These are phyloP conservation scores for Pichia sp. DNA, from an alignment of 1,139 yeast species.

Conservation along the genomic window DNA sequence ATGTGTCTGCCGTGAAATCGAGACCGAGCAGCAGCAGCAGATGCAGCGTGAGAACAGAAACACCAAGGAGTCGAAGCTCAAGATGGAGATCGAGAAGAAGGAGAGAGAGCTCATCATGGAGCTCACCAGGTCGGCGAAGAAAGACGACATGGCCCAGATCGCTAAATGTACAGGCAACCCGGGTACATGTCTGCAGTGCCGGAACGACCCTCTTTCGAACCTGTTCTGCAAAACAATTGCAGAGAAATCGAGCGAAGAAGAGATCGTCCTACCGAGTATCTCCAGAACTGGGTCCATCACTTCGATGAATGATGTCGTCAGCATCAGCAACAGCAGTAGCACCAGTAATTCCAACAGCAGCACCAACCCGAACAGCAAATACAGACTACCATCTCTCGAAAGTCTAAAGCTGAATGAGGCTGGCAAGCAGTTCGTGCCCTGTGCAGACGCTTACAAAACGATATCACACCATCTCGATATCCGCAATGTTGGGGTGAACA, in stretches of 20 bases:
- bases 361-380: not conserved
- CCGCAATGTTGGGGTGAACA: slow-evolving; percentile 64
- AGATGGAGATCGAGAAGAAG: slow-evolving; percentile 25
- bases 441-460: slow-evolving; percentile 85
- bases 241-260: slow-evolving; percentile 11
- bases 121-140: slow-evolving; percentile 14
- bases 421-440: slow-evolving; percentile 56
- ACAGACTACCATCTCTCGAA: slow-evolving; percentile 24
- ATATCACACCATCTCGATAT: slow-evolving; percentile 76
- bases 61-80: slow-evolving; percentile 1
- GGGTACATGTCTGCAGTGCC: slow-evolving; percentile 83
- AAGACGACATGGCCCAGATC: slow-evolving; percentile 25
- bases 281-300: slow-evolving; percentile 14
- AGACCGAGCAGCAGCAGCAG: slow-evolving; percentile 32
- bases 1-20: slow-evolving; percentile 87
- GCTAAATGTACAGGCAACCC: slow-evolving; percentile 81
- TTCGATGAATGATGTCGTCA: not conserved
- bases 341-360: slow-evolving; percentile 1
- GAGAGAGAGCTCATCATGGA: slow-evolving; percentile 22
- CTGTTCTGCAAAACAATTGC: slow-evolving; percentile 85
- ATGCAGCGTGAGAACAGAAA: not conserved
- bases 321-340: slow-evolving; percentile 15
- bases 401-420: slow-evolving; percentile 27
- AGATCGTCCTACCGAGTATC: slow-evolving; percentile 15
- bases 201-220: slow-evolving; percentile 82